These are phyloP conservation scores for Stereum hirsutum DNA, from an alignment of 1,284 basidiomycete genomes.

Conservation along the genomic window DNA sequence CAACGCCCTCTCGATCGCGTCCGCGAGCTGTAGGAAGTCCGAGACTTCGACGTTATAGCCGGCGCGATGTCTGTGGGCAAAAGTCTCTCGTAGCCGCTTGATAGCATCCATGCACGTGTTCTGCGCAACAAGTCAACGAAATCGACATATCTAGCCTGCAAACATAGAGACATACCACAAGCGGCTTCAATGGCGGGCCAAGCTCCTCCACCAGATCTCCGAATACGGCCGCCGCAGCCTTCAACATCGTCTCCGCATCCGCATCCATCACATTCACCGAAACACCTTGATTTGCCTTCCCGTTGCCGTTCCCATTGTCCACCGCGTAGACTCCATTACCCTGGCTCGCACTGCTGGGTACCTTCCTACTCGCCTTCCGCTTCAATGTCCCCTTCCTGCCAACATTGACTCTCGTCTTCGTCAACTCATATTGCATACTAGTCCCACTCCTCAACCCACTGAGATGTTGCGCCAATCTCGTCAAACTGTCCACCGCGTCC, in stretches of 20 bases:
- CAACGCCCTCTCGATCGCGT: constrained; percentile 61
- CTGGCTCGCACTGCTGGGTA: too few species aligned
- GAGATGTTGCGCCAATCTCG: constrained; percentile 84
- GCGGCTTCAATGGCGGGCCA: constrained; percentile 65
- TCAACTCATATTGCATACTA: constrained; percentile 73
- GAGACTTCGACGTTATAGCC: constrained; percentile 27
- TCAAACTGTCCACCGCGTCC: constrained; percentile 77
- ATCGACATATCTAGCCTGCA: neutral
- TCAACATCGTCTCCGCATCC: constrained; percentile 49
- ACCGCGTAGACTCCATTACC: neutral
- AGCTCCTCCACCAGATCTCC: constrained; percentile 78
- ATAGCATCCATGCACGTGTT: constrained; percentile 50
- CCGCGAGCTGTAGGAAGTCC: constrained; percentile 56
- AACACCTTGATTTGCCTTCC: constrained; percentile 5
- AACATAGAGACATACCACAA: constrained; percentile 50
- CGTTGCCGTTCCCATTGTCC: constrained; percentile 15
- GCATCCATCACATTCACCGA: constrained; percentile 24
- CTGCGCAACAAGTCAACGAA: constrained; percentile 26
- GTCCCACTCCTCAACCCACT: constrained; percentile 82
- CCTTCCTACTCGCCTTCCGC: constrained; percentile 6
- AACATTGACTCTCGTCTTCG: constrained; percentile 53
- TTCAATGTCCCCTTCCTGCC: constrained; percentile 18
- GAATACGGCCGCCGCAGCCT: constrained; percentile 70
- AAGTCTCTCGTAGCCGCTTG: constrained; percentile 53
- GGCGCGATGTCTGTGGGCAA: constrained; percentile 27